Base-by-base conservation (phyloP, 2,329 filamentous ascomycete species). In the Aspergillus pseudonomiae region DNA sequence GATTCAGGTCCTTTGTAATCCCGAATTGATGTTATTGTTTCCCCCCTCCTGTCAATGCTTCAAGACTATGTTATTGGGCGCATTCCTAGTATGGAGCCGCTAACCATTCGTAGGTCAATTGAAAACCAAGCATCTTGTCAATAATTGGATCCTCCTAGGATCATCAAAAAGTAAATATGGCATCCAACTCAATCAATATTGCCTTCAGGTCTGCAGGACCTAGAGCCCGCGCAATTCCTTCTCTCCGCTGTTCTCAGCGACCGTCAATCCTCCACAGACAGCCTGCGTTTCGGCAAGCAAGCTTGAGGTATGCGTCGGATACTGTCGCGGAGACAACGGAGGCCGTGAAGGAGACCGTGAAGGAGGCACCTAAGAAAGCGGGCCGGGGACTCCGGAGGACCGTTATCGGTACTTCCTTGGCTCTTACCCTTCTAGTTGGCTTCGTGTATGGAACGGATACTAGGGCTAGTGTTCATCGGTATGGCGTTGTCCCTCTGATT, bases 371-470 rank as follows among this genome's bases (percentile, higher is more conserved):
- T 1, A 75, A 74, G 60, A 74, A 74, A 50, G 68, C 72, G 5
- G 71, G 71, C 34, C 72, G 72, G 21, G 60, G 68, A 4, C 67
- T 75, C 14, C 73, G 68, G 52, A 74, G 73, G 57, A 73, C 66
- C 9, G 62, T 78, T 21, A 68, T 77, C 26, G 85, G 86, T 56
- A 85, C 86, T 24, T 80, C 85, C 2, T 70, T 89, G 48, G 77
- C 84, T 1, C 68, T 89, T 6, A 77, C 78, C 6, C 67, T 81
- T 16, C 70, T 79, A 48, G 79, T 84, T 53, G 79, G 82, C 50
- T 92, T 90, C 75, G 78, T 91, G 66, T 93, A 93, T 73, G 79
- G 82, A n/a, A 93, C 90, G 60, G 91, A 93, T 75, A 93, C 90
- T 7, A 84, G 91, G 65, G 88, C 90, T 48, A 90, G 88, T 63